These are phyloP conservation scores for Cystobasidium sp. DNA, from an alignment of 1,284 basidiomycete species.

Conservation along the genomic window DNA sequence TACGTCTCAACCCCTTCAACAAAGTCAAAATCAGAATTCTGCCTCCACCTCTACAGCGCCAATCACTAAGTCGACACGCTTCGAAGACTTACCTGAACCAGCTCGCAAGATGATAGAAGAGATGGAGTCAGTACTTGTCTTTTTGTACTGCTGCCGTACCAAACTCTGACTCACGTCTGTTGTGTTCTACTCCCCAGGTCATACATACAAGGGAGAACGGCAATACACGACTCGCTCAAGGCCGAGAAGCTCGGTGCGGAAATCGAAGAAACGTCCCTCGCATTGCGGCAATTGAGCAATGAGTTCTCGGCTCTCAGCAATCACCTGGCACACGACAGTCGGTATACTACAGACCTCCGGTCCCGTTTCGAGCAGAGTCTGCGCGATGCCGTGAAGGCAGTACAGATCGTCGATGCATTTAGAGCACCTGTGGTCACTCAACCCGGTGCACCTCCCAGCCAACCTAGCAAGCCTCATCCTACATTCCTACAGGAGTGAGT, in stretches of 20 bases:
- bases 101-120: conserved; percentile 68
- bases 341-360: conserved; percentile 44
- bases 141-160: neutral
- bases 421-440: conserved; percentile 61
- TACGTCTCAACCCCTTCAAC: conserved; percentile 35
- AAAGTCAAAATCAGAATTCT: conserved; percentile 44
- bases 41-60: conserved; percentile 50
- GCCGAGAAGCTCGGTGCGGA: conserved; percentile 74
- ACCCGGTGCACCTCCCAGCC: conserved; percentile 55
- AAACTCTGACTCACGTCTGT: neutral
- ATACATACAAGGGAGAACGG: conserved; percentile 73
- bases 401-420: conserved; percentile 68
- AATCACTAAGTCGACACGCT: conserved; percentile 75
- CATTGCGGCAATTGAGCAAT: conserved; percentile 69
- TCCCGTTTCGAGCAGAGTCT: conserved; percentile 46
- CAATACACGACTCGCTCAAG: conserved; percentile 76
- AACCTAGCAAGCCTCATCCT: conserved; percentile 26
- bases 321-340: conserved; percentile 40
- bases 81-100: conserved; percentile 77
- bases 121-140: conserved; percentile 66
- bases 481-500: conserved; percentile 40
- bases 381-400: conserved; percentile 65
- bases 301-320: conserved; percentile 56
- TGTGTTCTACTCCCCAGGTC: conserved; percentile 59
- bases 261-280: conserved; percentile 70